Base-by-base conservation (phyloP, 139 green algal species). In the Tetradesmus lagerheimii region DNA sequence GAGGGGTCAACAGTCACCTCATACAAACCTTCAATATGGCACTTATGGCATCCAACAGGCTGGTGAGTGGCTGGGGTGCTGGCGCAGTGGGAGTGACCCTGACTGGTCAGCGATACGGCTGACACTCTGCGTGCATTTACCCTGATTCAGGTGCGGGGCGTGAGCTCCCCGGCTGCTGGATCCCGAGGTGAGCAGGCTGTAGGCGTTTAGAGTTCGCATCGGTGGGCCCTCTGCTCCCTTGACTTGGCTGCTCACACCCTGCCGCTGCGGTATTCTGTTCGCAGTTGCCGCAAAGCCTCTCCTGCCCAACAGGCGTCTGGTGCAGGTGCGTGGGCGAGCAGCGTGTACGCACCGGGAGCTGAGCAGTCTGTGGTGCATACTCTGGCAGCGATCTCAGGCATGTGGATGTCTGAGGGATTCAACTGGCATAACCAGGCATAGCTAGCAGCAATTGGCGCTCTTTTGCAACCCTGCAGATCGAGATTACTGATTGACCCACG, bases 121-220 rank as follows among this genome's bases (percentile, higher is more conserved):
- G 57, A 71, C 57, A 71, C 57, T n/a, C 57, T 31, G 57, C 57
- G 57, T 47, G 37, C 77, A 83, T 57, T 62, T 50, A 31, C 15
- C 5, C 14, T 47, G 34, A 35, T 83, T 41, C 41, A 85, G 79
- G 79, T 66, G 79, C 79, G 79, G 79, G 79, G 79, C 79, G 41
- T 67, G 23, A 47, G 79, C 79, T 67, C 79, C 79, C 79, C 79
- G 79, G 79, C 79, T 84, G 25, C 78, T 67, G 79, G 79, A 67
- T 38, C 67, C 31, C 11, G n/a, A 39, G 67, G 67, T 78, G 67
- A 78, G 67, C 67, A 38, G n/a, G n/a, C n/a, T 86, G 80, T 74
- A 45, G 45, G 80, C 80, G 80, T 86, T 71, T 71, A 31, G 57
- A 71, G 57, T 86, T 86, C 43, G 80, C 43, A 31, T 71, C 57